phyloP scores from a whole-genome alignment of 805 yeast genomes.

The Nakazawaea anatomiae region DNA sequence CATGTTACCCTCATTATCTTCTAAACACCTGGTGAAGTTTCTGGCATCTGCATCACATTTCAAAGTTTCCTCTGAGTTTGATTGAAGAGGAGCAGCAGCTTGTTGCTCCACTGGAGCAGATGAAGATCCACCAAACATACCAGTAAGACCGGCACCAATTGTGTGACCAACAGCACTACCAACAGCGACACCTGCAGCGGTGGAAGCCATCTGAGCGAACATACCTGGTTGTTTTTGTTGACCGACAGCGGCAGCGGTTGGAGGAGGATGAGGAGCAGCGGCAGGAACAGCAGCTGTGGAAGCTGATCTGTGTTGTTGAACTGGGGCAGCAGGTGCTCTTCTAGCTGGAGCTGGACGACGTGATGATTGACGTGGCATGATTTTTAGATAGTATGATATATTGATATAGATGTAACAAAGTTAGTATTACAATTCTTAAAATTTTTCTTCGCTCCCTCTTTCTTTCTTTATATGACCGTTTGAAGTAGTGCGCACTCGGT shows the following conservation, averaged over 20 bases:
- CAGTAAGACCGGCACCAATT: conserved; percentile 87
- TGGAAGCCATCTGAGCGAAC: conserved; percentile 95
- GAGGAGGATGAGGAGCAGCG: conserved; percentile 37
- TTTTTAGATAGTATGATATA: not conserved
- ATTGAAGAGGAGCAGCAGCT: conserved; percentile 19
- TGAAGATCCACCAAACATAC: conserved; percentile 80
- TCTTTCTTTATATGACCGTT: not conserved
- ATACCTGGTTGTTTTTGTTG: conserved; percentile 73
- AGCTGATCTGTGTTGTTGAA: conserved; percentile 51
- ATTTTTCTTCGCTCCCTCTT: not conserved
- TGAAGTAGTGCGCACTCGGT: not conserved
- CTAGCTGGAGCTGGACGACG: conserved; percentile 38
- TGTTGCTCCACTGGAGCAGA: conserved; percentile 40
- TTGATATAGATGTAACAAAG: not conserved
- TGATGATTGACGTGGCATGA: conserved; percentile 29
- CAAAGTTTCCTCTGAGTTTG: conserved; percentile 36
- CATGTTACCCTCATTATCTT: conserved; percentile 91
- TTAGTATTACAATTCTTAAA: not conserved
- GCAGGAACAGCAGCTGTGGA: conserved; percentile 68
- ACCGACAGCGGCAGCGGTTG: conserved; percentile 41
- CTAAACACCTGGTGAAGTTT: conserved; percentile 91
- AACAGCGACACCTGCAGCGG: conserved; percentile 99
- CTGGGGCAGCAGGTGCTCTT: conserved; percentile 33
- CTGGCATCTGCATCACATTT: conserved; percentile 91
- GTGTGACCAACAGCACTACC: conserved; percentile 98